Evolutionary conservation across 768 basidiomycete species (phyloP).

Genomic region (Lactarius vividus): DNA sequence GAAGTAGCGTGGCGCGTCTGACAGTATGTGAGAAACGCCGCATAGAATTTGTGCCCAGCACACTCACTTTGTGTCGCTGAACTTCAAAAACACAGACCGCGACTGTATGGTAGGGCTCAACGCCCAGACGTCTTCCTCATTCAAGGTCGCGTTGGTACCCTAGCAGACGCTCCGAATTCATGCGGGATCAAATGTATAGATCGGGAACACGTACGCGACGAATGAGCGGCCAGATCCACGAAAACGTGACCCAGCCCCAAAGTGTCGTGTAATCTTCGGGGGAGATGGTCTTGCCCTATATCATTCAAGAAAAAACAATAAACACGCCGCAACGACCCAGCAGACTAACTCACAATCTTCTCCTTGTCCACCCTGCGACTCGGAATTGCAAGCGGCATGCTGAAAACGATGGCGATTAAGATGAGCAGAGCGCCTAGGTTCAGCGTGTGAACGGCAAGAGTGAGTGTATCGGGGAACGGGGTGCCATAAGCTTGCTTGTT

Average conservation of each 20-base stretch:
- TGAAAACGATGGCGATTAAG: constrained; percentile 47
- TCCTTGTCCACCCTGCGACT: constrained; percentile 47
- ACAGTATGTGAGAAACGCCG: not conserved
- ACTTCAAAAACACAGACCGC: constrained; percentile 57
- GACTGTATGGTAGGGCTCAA: constrained; percentile 69
- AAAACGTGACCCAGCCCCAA: constrained; percentile 68
- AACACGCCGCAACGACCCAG: constrained; percentile 1
- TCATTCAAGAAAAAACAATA: not conserved
- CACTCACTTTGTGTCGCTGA: constrained; percentile 33
- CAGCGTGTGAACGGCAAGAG: constrained; percentile 32
- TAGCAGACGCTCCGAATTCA: constrained; percentile 14
- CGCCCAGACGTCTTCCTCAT: constrained; percentile 69
- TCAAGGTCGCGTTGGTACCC: constrained; percentile 51
- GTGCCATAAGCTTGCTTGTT: constrained; percentile 44
- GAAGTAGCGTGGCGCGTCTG: constrained; percentile 40
- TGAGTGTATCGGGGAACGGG: constrained; percentile 40
- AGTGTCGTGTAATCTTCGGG: constrained; percentile 78
- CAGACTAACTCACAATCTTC: constrained; percentile 54
- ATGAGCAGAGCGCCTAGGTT: constrained; percentile 47
- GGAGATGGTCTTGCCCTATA: constrained; percentile 52
- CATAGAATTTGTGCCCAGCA: not conserved
- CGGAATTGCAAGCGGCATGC: constrained; percentile 69
- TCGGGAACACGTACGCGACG: constrained; percentile 38
- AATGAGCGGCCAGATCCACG: constrained; percentile 68
- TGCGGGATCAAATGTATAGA: not conserved